These are phyloP conservation scores for Kentomonas sorsogonicus DNA, from an alignment of 208 protist genomes.

Conservation along the genomic window DNA sequence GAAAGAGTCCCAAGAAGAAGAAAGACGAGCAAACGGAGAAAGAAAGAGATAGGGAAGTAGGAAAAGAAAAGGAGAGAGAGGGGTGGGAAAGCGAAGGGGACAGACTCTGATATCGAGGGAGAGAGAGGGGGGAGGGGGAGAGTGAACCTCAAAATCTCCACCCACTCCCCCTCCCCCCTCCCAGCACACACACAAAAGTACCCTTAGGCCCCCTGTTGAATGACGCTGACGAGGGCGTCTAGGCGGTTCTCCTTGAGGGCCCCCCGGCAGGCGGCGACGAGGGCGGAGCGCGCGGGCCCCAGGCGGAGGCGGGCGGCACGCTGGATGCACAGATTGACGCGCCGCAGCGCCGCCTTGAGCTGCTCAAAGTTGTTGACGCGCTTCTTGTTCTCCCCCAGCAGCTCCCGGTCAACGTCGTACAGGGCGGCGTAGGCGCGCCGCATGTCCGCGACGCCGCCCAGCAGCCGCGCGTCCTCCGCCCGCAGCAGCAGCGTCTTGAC, in stretches of 20 bases:
- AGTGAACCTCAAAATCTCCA: too few species aligned
- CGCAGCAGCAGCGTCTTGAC: slow-evolving; percentile 89
- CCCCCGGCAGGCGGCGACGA: slow-evolving; percentile 75
- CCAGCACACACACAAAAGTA: background rate
- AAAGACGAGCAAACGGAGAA: slow-evolving; percentile 3
- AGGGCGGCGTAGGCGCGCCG: slow-evolving; percentile 71
- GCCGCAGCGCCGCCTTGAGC: slow-evolving; percentile 80
- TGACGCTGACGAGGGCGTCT: slow-evolving; percentile 74
- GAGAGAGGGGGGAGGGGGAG: background rate
- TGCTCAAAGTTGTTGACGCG: slow-evolving; percentile 89
- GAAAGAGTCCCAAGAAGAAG: slow-evolving; percentile 2
- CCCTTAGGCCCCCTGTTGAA: slow-evolving; percentile 35
- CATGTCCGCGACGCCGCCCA: slow-evolving; percentile 82
- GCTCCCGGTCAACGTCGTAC: slow-evolving; percentile 83
- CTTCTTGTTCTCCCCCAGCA: slow-evolving; percentile 91
- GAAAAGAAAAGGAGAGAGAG: slow-evolving; percentile 10
- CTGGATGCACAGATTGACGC: slow-evolving; percentile 92
- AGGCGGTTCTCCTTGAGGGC: slow-evolving; percentile 83
- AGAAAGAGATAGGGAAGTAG: background rate
- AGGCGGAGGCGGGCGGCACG: slow-evolving; percentile 81
- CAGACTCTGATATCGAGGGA: background rate
- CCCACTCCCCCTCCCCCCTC: background rate
- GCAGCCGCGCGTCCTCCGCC: slow-evolving; percentile 90
- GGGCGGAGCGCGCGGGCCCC: slow-evolving; percentile 39
- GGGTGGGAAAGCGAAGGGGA: background rate